Evolutionary conservation across 106 monocot species (phyloP).

Genomic region (Acanthochlamys bracteata): DNA sequence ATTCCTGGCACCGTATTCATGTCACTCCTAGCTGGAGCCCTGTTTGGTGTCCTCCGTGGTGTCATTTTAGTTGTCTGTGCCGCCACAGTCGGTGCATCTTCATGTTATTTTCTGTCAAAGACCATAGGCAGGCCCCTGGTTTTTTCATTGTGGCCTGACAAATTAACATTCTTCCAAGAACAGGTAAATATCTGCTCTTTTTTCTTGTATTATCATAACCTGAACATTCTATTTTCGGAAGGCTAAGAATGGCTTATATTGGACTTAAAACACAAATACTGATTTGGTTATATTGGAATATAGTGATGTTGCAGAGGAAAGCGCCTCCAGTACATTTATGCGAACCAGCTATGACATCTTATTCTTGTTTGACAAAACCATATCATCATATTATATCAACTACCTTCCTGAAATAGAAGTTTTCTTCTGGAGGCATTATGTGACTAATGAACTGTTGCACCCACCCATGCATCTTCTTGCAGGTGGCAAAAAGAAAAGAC

Average conservation of each 20-base stretch:
- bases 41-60: conserved; percentile 69
- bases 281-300: neutral
- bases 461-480: conserved; percentile 15
- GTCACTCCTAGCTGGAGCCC: conserved; percentile 92
- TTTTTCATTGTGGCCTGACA: conserved; percentile 91
- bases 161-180: conserved; percentile 69
- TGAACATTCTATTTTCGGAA: no score
- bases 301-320: no score
- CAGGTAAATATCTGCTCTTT: conserved; percentile 39
- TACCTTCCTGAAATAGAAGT: no score
- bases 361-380: no score
- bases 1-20: conserved; percentile 98
- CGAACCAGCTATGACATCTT: no score
- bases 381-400: no score
- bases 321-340: no score
- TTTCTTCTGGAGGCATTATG: neutral
- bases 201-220: no score
- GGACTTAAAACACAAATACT: neutral
- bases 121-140: conserved; percentile 81
- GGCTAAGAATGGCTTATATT: no score
- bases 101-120: conserved; percentile 90
- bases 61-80: conserved; percentile 87
- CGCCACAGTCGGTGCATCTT: conserved; percentile 91
- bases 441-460: neutral
- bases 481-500: conserved; percentile 83